Base-by-base conservation (phyloP, 495 filamentous ascomycete species). In the Barbatosphaeria neglecta region DNA sequence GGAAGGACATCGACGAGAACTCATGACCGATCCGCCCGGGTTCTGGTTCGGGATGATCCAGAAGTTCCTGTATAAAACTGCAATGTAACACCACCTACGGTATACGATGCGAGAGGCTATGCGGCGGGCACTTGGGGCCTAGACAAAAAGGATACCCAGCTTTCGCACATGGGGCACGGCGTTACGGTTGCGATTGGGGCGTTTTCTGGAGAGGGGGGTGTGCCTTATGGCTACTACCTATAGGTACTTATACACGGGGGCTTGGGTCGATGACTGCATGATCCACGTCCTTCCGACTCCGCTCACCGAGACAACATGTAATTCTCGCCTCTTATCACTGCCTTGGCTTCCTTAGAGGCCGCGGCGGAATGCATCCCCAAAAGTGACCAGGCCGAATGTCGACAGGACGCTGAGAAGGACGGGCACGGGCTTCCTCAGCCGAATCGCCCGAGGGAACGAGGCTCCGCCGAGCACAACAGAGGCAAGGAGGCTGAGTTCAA, bases 1-100 rank as follows among this genome's bases (percentile, higher is more conserved):
- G 88, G 88, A 80, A 77, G 25, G 86, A 93, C 48, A 86, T 89
- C 61, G 86, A 90, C 62, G 78, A 78, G 54, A 84, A 88, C 54
- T 75, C 73, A 25, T 86, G 56, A 74, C 25, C 48, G n/a, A n/a
- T n/a, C n/a, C n/a, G 3, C 37, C 13, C 22, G 22, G 10, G 27
- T 22, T 10, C 17, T 15, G 16, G 6, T 25, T 17, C 20, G 13
- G 16, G 9, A 17, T 6, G 2, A 10, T 10, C n/a, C 19, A 28
- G 13, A 24, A 17, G 38, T 1, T 19, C 15, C 24, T 22, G 20
- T 43, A 39, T 15, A 43, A 37, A 39, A 43, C 33, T 25, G 19
- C 44, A 9, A 27, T 39, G 37, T 39, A 23, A 46, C 22, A 23
- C 22, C 9, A 41, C n/a, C n/a, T n/a, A n/a, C 17, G 4, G 4